Conservation (phyloP, 106 monocot genomes). For the Phalaenopsis aphrodite region DNA sequence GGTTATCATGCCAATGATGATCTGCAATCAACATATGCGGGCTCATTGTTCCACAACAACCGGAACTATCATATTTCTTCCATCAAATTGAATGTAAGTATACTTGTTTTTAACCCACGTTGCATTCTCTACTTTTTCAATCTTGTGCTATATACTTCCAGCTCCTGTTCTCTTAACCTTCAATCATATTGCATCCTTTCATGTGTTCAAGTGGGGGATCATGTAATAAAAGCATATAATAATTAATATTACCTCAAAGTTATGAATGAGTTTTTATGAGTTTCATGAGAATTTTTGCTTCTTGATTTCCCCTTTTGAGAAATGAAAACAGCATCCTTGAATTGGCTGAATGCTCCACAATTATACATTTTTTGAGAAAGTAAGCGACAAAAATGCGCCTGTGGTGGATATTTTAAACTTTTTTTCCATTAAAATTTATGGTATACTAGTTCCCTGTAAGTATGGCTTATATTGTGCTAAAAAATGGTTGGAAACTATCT, state of each 20-base stretch:
- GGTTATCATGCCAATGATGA: slow-evolving; percentile 86
- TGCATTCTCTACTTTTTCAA: not conserved
- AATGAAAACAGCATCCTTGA: not conserved
- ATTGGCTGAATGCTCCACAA: not conserved
- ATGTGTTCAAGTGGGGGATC: not conserved
- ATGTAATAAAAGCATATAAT: not conserved
- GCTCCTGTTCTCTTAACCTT: not conserved
- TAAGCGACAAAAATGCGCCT: not conserved
- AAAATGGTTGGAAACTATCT: no score
- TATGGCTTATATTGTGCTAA: no score
- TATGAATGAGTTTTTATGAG: not conserved
- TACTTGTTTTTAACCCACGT: not conserved
- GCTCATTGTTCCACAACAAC: slow-evolving; percentile 60
- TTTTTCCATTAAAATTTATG: no score
- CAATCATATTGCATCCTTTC: not conserved
- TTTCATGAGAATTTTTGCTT: not conserved
- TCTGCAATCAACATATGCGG: slow-evolving; percentile 84
- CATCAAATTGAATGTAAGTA: slow-evolving; percentile 63
- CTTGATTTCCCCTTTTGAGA: not conserved
- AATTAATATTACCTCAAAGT: no score
- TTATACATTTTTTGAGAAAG: not conserved
- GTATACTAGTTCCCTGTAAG: not conserved
- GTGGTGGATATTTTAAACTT: no score
- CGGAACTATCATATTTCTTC: slow-evolving; percentile 68
- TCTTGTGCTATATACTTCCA: not conserved